Percentiles rank a stretch among this genome's conserved stretches.
These are phyloP conservation scores for Pleurostoma richardsiae DNA, from an alignment of 2,329 filamentous ascomycete genomes.

Conservation along the genomic window DNA sequence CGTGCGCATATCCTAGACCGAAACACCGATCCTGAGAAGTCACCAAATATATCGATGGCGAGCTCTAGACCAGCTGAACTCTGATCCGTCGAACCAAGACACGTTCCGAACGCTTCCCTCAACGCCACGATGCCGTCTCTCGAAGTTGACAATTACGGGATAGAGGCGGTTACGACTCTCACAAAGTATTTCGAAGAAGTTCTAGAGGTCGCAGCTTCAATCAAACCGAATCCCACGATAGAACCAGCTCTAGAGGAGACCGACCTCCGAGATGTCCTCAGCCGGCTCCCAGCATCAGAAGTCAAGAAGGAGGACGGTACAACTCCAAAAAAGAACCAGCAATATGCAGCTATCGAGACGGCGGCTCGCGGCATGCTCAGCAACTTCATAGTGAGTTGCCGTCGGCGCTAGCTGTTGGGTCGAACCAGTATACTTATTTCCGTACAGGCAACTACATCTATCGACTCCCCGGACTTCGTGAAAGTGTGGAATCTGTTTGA, in stretches of 20 bases:
- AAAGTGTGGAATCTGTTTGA: conserved; percentile 92
- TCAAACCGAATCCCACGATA: conserved; percentile 56
- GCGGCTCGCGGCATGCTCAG: conserved; percentile 80
- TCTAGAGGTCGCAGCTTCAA: conserved; percentile 50
- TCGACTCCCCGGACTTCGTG: conserved; percentile 73
- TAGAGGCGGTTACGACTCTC: conserved; percentile 50
- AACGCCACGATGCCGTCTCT: conserved; percentile 44
- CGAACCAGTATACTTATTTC: conserved; percentile 25
- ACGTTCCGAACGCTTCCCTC: neutral
- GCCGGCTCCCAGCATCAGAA: conserved; percentile 25
- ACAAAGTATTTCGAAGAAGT: conserved; percentile 49
- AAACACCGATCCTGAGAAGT: neutral
- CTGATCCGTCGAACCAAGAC: too few species aligned
- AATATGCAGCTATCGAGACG: conserved; percentile 73
- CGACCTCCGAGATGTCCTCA: conserved; percentile 50
- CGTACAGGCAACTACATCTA: conserved; percentile 63
- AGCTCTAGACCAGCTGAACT: neutral
- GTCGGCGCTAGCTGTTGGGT: conserved; percentile 2
- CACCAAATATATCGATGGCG: neutral
- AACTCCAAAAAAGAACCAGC: conserved; percentile 33
- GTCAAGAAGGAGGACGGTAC: conserved; percentile 19
- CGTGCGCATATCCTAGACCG: too few species aligned
- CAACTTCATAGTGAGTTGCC: conserved; percentile 61
- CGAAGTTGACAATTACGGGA: conserved; percentile 37
- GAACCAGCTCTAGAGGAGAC: conserved; percentile 72